Conservation (phyloP, 2,329 filamentous ascomycete genomes). For the Alternaria ventricosa region DNA sequence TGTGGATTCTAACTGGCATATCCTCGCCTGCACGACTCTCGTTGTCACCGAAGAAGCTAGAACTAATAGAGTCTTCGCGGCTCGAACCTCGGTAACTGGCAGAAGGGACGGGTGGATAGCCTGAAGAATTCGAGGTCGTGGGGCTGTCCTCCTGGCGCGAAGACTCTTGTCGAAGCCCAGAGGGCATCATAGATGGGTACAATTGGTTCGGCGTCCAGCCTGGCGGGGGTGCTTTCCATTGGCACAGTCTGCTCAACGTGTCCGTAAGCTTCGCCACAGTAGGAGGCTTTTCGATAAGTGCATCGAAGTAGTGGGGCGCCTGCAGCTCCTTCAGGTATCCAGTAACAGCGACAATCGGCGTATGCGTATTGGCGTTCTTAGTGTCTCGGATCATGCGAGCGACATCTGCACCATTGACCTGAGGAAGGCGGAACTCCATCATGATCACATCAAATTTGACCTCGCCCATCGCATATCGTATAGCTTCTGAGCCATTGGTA, state of each 20-base stretch:
- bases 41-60: constrained; percentile 84
- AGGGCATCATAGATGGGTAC: constrained; percentile 58
- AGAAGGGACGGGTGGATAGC: constrained; percentile 72
- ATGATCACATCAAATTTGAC: constrained; percentile 99
- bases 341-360: constrained; percentile 94
- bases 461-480: constrained; percentile 92
- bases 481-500: constrained; percentile 86
- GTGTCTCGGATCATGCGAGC: constrained; percentile 98
- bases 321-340: constrained; percentile 98
- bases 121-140: constrained; percentile 77
- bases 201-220: constrained; percentile 56
- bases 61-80: constrained; percentile 86
- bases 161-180: constrained; percentile 70
- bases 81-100: constrained; percentile 81
- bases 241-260: constrained; percentile 83
- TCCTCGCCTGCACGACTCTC: constrained; percentile 79
- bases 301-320: constrained; percentile 94
- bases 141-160: constrained; percentile 77
- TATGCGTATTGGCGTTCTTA: constrained; percentile 91
- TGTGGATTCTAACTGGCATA: constrained; percentile 75
- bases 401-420: constrained; percentile 93
- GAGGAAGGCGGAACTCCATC: constrained; percentile 93
- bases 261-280: constrained; percentile 90
- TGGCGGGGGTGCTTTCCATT: constrained; percentile 84
- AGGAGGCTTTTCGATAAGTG: constrained; percentile 94